Base-by-base conservation (phyloP, 2,329 filamentous ascomycete species). In the Botryotinia calthae region DNA sequence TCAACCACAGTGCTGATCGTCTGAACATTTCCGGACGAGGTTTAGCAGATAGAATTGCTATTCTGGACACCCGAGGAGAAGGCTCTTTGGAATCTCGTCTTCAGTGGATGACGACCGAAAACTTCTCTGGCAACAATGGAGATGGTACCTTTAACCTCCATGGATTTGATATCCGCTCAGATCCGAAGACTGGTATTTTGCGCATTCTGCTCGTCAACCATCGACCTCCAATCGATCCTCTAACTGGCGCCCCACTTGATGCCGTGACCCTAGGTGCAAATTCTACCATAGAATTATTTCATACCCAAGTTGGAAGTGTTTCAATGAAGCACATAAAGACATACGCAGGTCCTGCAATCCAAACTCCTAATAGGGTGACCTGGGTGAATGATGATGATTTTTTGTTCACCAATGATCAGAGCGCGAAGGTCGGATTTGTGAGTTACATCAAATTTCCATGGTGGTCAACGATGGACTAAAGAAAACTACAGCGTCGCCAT, bases 351-450 rank as follows among this genome's bases (percentile, higher is more conserved):
- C 75, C 79, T 22, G 74, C 77, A 25, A 81, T 83, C 59, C 70
- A 79, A n/a, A 80, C 82, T 2, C 80, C 82, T 14, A 83, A 83
- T 74, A 76, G 79, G 31, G 73, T 82, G n/a, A 79, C 80, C 10
- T 80, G 81, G 73, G 77, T 79, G 1, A 76, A 73, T 20, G 79
- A 81, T 69, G 76, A 82, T 56, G 78, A 78, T 1, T 82, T 83
- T 70, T 76, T 81, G n/a, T 78, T 82, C 62, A 81, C 81, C 4
- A 83, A 83, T 73, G 81, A 82, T 62, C 80, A 82, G 46, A 79
- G 78, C 56, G 68, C 40, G 8, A 82, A 83, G 73, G 70, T 76
- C 56, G 78, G 78, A 63, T 46, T 67, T 25, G 78, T 79, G 74
- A 75, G 77, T 76, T 73, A 65, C 14, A 51, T 54, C 40, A 5